phyloP scores from a whole-genome alignment of 2,329 filamentous ascomycete species.

The Cylindrodendrum hubeiense region DNA sequence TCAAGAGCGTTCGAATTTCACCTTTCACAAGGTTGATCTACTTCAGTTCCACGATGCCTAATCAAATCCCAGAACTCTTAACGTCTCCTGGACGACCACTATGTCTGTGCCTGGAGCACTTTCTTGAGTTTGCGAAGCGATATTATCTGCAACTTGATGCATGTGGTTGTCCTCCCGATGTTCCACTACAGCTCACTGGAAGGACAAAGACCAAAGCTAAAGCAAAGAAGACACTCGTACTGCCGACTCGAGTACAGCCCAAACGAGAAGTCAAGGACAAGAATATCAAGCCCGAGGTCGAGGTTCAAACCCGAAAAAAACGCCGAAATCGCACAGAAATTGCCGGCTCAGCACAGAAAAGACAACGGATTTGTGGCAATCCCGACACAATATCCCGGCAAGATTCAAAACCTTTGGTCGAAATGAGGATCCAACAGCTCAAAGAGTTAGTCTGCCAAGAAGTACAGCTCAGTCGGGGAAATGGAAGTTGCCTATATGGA shows the following conservation, averaged over 20 bases:
- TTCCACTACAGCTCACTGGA: background rate
- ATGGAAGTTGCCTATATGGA: background rate
- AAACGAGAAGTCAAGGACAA: constrained; percentile 13
- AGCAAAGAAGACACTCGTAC: background rate
- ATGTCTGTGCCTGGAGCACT: constrained; percentile 12
- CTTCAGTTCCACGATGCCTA: background rate
- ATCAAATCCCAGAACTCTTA: background rate
- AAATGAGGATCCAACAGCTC: background rate
- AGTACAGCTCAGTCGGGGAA: no score
- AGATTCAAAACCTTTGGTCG: background rate
- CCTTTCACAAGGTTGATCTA: background rate
- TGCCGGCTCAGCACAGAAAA: background rate
- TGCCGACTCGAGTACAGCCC: constrained; percentile 17
- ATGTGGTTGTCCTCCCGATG: background rate
- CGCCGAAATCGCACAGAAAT: background rate
- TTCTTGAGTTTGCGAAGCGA: background rate
- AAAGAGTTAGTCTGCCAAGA: background rate
- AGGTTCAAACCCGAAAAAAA: background rate
- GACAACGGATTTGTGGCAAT: background rate
- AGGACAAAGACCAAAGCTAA: background rate
- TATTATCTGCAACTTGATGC: background rate
- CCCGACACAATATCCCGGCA: background rate
- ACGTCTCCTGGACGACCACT: background rate
- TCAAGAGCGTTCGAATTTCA: background rate
- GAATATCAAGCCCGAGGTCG: background rate